A percentile compares a stretch with the other conserved stretches of the same genome.
phyloP scores from a whole-genome alignment of 2,329 filamentous ascomycete species.

The Fusarium udum region DNA sequence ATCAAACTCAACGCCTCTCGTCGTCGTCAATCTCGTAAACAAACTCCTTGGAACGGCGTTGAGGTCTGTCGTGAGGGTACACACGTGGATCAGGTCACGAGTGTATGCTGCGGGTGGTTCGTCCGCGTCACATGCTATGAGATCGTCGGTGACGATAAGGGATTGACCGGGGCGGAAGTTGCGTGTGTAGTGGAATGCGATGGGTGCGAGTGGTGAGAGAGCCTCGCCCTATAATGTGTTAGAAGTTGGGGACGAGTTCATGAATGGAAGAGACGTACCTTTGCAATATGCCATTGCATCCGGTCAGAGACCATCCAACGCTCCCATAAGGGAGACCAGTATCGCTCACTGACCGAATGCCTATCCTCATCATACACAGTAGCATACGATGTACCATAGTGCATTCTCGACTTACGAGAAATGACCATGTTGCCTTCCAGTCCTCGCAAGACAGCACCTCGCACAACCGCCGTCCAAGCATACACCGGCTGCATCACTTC shows the following conservation, averaged over 20 bases:
- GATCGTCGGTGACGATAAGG: constrained; percentile 79
- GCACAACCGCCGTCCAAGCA: constrained; percentile 82
- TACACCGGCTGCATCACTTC: constrained; percentile 86
- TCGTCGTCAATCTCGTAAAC: constrained; percentile 81
- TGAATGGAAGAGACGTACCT: constrained; percentile 58
- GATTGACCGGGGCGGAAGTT: constrained; percentile 84
- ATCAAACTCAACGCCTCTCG: constrained; percentile 81
- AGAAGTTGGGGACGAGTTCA: neutral
- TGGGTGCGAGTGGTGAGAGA: constrained; percentile 76
- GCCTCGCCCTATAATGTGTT: constrained; percentile 69
- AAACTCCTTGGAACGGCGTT: constrained; percentile 77
- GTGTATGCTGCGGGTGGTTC: constrained; percentile 69
- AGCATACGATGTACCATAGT: constrained; percentile 84
- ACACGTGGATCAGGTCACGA: constrained; percentile 74
- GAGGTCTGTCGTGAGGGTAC: constrained; percentile 82
- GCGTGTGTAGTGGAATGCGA: constrained; percentile 86
- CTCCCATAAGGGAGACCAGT: constrained; percentile 84
- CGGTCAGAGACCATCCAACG: constrained; percentile 84
- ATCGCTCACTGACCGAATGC: constrained; percentile 76
- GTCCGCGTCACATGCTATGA: constrained; percentile 79
- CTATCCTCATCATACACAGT: constrained; percentile 81
- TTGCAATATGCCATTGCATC: constrained; percentile 88
- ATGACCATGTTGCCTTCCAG: constrained; percentile 83
- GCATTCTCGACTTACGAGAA: constrained; percentile 76
- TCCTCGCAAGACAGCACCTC: constrained; percentile 78